These are phyloP conservation scores for Paraleonurus japonicus DNA, from an alignment of 257 asterid species.

Conservation along the genomic window DNA sequence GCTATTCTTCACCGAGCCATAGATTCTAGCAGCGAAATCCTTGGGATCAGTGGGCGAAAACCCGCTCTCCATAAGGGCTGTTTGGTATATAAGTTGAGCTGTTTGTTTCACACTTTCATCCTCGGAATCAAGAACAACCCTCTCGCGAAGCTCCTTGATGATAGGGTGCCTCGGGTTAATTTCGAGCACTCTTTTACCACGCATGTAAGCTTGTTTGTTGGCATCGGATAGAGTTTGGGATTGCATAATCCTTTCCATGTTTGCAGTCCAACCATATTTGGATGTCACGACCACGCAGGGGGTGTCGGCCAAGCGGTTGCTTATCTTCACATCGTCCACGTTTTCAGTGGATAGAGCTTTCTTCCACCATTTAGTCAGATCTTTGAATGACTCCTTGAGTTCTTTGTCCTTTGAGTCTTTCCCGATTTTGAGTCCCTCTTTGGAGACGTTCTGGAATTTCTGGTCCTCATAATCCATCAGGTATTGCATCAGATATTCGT, in stretches of 20 bases:
- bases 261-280: constrained; percentile 84
- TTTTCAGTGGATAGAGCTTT: constrained; percentile 73
- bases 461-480: constrained; percentile 90
- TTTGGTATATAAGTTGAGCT: constrained; percentile 83
- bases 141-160: constrained; percentile 82
- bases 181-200: constrained; percentile 89
- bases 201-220: constrained; percentile 84
- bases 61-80: constrained; percentile 93
- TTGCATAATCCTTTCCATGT: constrained; percentile 95
- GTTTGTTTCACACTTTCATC: constrained; percentile 66
- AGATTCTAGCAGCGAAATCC: constrained; percentile 73
- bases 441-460: constrained; percentile 91
- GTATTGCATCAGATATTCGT: constrained; percentile 90
- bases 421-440: constrained; percentile 83
- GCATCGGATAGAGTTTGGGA: constrained; percentile 88
- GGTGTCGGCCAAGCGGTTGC: constrained; percentile 81
- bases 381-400: constrained; percentile 81
- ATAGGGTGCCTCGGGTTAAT: constrained; percentile 91
- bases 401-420: constrained; percentile 83
- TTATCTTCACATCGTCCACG: constrained; percentile 81
- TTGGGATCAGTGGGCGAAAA: constrained; percentile 70
- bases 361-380: constrained; percentile 93
- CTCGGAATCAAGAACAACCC: constrained; percentile 68
- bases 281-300: constrained; percentile 94
- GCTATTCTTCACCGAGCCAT: constrained; percentile 68